Base-by-base conservation (phyloP, 345 rosid genomes). In the Schrenkiella parvula region DNA sequence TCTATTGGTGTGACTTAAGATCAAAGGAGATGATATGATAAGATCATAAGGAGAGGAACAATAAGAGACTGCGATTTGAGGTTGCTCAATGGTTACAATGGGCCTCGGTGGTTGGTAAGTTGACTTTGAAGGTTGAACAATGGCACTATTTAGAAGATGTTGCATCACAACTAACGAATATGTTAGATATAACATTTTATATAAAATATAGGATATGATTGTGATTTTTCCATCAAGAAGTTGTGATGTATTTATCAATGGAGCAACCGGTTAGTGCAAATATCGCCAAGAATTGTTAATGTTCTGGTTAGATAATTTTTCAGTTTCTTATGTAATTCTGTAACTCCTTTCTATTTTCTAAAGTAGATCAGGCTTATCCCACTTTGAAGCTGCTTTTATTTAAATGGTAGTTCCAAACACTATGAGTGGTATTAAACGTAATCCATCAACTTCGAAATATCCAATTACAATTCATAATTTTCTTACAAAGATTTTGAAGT, bases 91-190 rank as follows among this genome's bases (percentile, higher is more conserved):
- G 69, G 64, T 41, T 39, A 52, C 34, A 59, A 41, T 12, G 44
- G 55, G 60, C 22, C 34, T 66, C 28, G 66, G 35, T 31, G 37
- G 68, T 74, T 35, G 56, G 66, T 63, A 25, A 38, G 66, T 63
- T 63, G 75, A 76, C 70, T 76, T 69, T 35, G 51, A 74, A 74
- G 68, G 52, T 74, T 67, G 2, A 67, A 74, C 73, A 12, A 67
- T 50, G 39, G 12, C 39, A 58, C 64, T 75, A 67, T 59, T 68
- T 75, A 51, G 18, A 32, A 17, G 64, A 68, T 59, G 69, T 68
- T 75, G 39, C 64, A 60, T 60, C 56, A 42, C 52, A 68, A 50
- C 68, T 38, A 37, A 66, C 38, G 8, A 19, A 71, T 62, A 39
- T 28, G 6, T 23, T 66, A 37, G 3, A 8, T n/a, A 53, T 32